These are phyloP conservation scores for Backusella liffmaniae DNA, from an alignment of 192 early-diverging fungal species.

Conservation along the genomic window DNA sequence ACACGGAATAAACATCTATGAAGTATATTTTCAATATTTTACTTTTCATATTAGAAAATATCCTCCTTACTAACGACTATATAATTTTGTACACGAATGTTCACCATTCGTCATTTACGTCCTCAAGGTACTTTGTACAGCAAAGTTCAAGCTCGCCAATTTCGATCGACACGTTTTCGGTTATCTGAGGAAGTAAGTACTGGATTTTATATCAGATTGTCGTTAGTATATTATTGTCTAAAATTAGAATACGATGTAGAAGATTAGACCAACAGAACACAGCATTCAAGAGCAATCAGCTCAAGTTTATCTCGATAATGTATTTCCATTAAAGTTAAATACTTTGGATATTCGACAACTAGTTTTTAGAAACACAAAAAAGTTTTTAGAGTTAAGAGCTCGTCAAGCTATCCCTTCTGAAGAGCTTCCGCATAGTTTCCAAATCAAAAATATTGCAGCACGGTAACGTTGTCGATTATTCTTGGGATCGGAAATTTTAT, in stretches of 20 bases:
- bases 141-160: neutral
- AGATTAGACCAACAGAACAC: neutral
- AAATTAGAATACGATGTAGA: neutral
- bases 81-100: neutral
- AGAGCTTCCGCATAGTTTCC: conserved; percentile 49
- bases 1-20: neutral
- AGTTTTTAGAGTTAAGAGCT: conserved; percentile 19
- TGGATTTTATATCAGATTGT: neutral
- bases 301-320: conserved; percentile 41
- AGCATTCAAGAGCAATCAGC: conserved; percentile 1
- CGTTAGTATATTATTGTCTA: neutral
- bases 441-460: conserved; percentile 46
- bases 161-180: neutral
- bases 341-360: conserved; percentile 36
- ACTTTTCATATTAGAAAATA: neutral
- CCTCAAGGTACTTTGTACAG: neutral
- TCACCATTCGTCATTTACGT: neutral
- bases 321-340: conserved; percentile 37
- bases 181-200: neutral
- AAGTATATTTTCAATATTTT: neutral
- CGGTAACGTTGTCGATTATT: conserved; percentile 30
- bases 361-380: conserved; percentile 21
- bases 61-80: neutral
- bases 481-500: neutral
- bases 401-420: conserved; percentile 36